Percentiles rank a stretch among this genome's conserved stretches.
Conservation (phyloP, 2,329 filamentous ascomycete genomes). For the Phyllosticta ampelicida region DNA sequence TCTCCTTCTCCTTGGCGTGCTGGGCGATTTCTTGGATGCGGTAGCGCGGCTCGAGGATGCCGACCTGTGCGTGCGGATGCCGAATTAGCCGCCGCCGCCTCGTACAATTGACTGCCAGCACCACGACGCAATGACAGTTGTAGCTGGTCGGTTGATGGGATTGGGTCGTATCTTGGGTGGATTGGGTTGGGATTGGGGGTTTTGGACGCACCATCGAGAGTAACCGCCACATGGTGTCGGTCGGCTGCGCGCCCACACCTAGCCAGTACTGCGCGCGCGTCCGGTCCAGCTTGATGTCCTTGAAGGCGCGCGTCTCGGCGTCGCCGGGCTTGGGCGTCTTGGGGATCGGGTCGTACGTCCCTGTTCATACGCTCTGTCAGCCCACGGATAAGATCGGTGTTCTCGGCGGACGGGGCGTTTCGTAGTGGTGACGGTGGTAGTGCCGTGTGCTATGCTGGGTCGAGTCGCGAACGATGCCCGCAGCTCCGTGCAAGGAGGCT, state of each 20-base stretch:
- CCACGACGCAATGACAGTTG: too few relatives aligned
- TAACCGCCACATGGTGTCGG: slow-evolving; percentile 77
- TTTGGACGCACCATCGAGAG: slow-evolving; percentile 58
- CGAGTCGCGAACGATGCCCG: background rate
- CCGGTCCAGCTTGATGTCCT: slow-evolving; percentile 82
- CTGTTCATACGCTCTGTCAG: slow-evolving; percentile 13
- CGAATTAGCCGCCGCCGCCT: background rate
- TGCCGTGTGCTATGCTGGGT: background rate
- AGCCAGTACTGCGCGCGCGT: slow-evolving; percentile 87
- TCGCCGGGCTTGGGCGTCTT: slow-evolving; percentile 40
- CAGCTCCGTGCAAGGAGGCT: slow-evolving; percentile 35
- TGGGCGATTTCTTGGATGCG: slow-evolving; percentile 23
- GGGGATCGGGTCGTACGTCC: slow-evolving; percentile 52
- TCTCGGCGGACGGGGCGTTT: too few relatives aligned
- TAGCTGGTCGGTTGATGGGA: too few relatives aligned
- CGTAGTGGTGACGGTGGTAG: background rate
- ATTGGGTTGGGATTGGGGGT: background rate
- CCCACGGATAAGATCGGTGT: background rate
- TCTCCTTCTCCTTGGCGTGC: slow-evolving; percentile 22
- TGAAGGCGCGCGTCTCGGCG: slow-evolving; percentile 55
- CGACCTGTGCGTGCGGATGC: slow-evolving; percentile 15
- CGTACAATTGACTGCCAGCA: too few relatives aligned
- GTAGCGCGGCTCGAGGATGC: slow-evolving; percentile 28
- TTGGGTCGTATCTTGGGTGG: too few relatives aligned
- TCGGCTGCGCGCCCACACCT: slow-evolving; percentile 90